phyloP scores from a whole-genome alignment of 2,329 filamentous ascomycete species.

The Chaetomiaceae sp. region DNA sequence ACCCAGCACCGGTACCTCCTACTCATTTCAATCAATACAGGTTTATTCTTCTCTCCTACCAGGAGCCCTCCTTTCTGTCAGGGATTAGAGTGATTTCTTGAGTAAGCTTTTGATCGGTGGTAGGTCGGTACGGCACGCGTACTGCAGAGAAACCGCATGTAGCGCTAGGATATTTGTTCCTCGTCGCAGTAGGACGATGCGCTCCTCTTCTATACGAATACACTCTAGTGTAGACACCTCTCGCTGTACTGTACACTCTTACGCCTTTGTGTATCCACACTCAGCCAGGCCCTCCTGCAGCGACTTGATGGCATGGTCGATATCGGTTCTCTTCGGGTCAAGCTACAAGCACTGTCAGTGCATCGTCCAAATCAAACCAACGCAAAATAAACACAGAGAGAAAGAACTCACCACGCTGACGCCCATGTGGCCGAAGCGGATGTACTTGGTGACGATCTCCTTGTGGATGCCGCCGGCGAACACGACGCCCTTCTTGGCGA shows the following conservation, averaged over 20 bases:
- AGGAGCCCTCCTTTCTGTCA: too few species aligned
- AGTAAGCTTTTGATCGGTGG: too few species aligned
- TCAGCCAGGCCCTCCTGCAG: conserved; percentile 69
- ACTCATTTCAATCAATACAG: too few species aligned
- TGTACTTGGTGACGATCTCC: conserved; percentile 88
- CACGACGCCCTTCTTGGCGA: conserved; percentile 81
- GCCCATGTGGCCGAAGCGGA: conserved; percentile 97
- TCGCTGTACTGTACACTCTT: conserved; percentile 9
- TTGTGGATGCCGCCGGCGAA: conserved; percentile 96
- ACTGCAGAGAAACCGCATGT: too few species aligned
- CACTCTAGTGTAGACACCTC: too few species aligned
- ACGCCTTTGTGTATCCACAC: conserved; percentile 56
- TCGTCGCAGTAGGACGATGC: too few species aligned
- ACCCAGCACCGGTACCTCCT: too few species aligned
- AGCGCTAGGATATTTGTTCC: too few species aligned
- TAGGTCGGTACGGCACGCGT: too few species aligned
- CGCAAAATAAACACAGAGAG: background rate
- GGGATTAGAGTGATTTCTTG: too few species aligned
- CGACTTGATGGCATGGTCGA: conserved; percentile 76
- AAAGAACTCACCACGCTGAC: conserved; percentile 65
- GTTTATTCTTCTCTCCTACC: too few species aligned
- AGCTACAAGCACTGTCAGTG: conserved; percentile 41
- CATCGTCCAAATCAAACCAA: conserved; percentile 3
- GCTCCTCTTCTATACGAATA: too few species aligned
- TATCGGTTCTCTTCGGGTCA: conserved; percentile 70